phyloP scores from a whole-genome alignment of 176 grass and related monocot species.

The Calamus simplicifolius region DNA sequence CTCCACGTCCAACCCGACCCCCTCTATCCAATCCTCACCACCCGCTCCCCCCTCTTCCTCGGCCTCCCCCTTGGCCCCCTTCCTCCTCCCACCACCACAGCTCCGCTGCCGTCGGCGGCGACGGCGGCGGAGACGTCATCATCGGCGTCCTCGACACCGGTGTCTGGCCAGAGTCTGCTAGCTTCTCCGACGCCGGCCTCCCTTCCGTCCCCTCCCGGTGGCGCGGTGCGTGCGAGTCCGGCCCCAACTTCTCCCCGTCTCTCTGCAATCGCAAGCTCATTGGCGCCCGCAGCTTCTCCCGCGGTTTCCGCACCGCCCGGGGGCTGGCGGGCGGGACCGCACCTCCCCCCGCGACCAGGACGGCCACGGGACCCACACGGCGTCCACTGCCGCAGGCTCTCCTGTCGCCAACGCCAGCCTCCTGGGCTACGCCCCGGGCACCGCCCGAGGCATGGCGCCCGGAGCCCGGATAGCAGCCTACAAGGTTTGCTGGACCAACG shows the following conservation, averaged over 20 bases:
- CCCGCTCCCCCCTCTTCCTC: conserved; percentile 64
- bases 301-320: conserved; percentile 32
- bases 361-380: conserved; percentile 81
- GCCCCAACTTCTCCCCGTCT: conserved; percentile 51
- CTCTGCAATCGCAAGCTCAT: conserved; percentile 79
- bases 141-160: conserved; percentile 84
- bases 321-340: conserved; percentile 6
- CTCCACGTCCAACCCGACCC: conserved; percentile 49
- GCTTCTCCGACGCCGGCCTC: conserved; percentile 44
- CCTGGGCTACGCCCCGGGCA: conserved; percentile 53
- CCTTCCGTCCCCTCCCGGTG: conserved; percentile 37
- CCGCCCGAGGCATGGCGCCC: conserved; percentile 65
- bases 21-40: conserved; percentile 53
- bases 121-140: conserved; percentile 34
- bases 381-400: conserved; percentile 47
- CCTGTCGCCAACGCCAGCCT: conserved; percentile 43
- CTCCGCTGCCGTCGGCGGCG: neutral
- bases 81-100: neutral
- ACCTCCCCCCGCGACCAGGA: conserved; percentile 49
- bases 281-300: conserved; percentile 63
- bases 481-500: conserved; percentile 76
- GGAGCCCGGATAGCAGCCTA: conserved; percentile 71
- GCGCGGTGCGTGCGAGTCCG: conserved; percentile 54
- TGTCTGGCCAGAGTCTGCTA: conserved; percentile 70
- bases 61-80: conserved; percentile 48